phyloP scores from a whole-genome alignment of 1,284 basidiomycete genomes.

The Trichosporon ovoides region DNA sequence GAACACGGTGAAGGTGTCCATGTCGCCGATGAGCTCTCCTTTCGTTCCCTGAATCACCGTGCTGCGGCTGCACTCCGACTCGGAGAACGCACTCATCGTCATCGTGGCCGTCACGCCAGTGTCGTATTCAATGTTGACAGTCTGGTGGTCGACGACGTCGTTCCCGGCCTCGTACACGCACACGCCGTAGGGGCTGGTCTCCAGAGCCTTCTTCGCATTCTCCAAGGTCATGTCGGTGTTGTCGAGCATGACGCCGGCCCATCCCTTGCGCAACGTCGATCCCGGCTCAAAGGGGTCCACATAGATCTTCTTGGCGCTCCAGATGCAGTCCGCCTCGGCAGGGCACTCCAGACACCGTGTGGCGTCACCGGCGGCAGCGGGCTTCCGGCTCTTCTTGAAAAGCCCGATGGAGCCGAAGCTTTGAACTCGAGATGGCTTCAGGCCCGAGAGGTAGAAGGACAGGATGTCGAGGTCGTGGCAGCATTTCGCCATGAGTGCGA shows the following conservation, averaged over 20 bases:
- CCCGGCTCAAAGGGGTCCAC: conserved; percentile 13
- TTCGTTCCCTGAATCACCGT: conserved; percentile 72
- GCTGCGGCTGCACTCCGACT: conserved; percentile 64
- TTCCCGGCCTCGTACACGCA: conserved; percentile 79
- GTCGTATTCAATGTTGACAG: conserved; percentile 75
- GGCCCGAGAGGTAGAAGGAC: conserved; percentile 57
- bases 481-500: conserved; percentile 78
- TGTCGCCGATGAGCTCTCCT: conserved; percentile 77
- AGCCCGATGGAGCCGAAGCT: conserved; percentile 78
- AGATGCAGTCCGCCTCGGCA: conserved; percentile 65
- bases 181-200: conserved; percentile 64
- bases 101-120: conserved; percentile 70
- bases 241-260: conserved; percentile 56
- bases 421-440: conserved; percentile 62
- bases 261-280: conserved; percentile 8
- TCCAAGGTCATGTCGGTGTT: conserved; percentile 67
- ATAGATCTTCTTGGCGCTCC: conserved; percentile 67
- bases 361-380: conserved; percentile 60
- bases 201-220: conserved; percentile 62
- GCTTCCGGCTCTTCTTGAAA: conserved; percentile 68
- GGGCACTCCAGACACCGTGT: conserved; percentile 69
- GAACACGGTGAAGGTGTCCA: conserved; percentile 64
- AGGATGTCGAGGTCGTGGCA: conserved; percentile 83
- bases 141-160: conserved; percentile 75
- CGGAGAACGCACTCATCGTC: conserved; percentile 59